Base-by-base conservation (phyloP, 495 filamentous ascomycete genomes). In the Sordaria brevicollis region DNA sequence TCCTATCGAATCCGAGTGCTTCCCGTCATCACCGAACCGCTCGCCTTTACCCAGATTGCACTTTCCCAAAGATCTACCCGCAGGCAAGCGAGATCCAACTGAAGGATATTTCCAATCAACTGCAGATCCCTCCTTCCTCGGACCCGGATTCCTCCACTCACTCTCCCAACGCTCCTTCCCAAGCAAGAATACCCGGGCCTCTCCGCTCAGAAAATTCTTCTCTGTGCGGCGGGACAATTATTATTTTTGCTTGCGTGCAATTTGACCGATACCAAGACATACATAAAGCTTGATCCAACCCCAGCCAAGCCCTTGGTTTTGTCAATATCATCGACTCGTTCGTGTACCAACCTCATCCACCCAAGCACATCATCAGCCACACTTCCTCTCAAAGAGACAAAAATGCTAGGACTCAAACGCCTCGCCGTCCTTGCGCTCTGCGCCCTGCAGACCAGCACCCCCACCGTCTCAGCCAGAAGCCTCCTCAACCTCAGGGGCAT, bases 371-470 rank as follows among this genome's bases (percentile, higher is more conserved):
- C 43, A 54, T 54, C 21, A 15, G 15, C 21, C 2, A 29, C 5
- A 29, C 11, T 5, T 13, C 6, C 21, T n/a, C n/a, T n/a, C n/a
- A n/a, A n/a, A n/a, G 21, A 57, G n/a, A 11, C 43, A 29, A 54
- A 9, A 7, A 74, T 71, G 49, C 72, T 72, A 69, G 71, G 71
- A 35, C 29, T 70, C 10, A 75, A 68, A 39, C 31, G 62, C 5
- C 36, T 75, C 9, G 54, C 41, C 11, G 37, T 78, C 17, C 29
- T 74, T 15, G 75, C 76, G 65, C 69, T 78, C 3, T 41, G 67
- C 54, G 66, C 57, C 39, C 35, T 67, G 15, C 68, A 76, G 36
- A 34, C 38, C 17, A 70, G 39, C 65, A 36, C 74, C 43, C 43
- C 43, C 19, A 54, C 19, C 43, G 43, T 25, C 21, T 54, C 43